phyloP scores from a whole-genome alignment of 75 land plant genomes.

The Pinus taeda region DNA sequence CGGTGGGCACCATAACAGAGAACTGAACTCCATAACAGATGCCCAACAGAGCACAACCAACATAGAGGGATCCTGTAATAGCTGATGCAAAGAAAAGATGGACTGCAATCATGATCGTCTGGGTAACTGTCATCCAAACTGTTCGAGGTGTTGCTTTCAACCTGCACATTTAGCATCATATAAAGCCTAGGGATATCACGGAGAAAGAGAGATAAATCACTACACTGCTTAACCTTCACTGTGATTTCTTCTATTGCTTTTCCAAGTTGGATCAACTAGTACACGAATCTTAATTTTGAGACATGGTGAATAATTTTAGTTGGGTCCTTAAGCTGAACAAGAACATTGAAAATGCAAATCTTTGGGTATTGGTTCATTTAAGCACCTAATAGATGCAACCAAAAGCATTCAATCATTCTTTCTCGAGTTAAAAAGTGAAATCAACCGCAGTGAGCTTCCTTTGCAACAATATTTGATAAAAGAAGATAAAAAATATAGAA shows the following conservation, averaged over 20 bases:
- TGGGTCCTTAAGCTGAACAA: neutral
- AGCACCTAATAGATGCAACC: neutral
- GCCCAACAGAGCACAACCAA: constrained; percentile 69
- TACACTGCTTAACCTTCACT: neutral
- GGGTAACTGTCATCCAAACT: constrained; percentile 68
- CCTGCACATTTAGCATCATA: constrained; percentile 40
- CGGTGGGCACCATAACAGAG: constrained; percentile 86
- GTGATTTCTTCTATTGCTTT: neutral
- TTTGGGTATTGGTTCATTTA: neutral
- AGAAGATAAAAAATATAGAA: too few relatives aligned
- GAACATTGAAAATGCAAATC: neutral
- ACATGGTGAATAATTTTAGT: neutral
- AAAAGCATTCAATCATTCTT: neutral
- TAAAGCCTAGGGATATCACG: neutral
- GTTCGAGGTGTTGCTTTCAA: constrained; percentile 73
- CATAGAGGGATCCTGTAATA: constrained; percentile 53
- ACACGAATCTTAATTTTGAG: neutral
- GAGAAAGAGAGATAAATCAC: neutral
- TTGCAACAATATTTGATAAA: neutral
- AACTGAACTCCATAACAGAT: constrained; percentile 87
- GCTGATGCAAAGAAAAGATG: constrained; percentile 70
- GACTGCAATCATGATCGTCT: constrained; percentile 52
- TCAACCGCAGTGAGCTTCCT: neutral
- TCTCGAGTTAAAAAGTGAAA: neutral
- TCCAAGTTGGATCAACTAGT: neutral